Base-by-base conservation (phyloP, 768 basidiomycete genomes). In the Guyanaporus albipodus region DNA sequence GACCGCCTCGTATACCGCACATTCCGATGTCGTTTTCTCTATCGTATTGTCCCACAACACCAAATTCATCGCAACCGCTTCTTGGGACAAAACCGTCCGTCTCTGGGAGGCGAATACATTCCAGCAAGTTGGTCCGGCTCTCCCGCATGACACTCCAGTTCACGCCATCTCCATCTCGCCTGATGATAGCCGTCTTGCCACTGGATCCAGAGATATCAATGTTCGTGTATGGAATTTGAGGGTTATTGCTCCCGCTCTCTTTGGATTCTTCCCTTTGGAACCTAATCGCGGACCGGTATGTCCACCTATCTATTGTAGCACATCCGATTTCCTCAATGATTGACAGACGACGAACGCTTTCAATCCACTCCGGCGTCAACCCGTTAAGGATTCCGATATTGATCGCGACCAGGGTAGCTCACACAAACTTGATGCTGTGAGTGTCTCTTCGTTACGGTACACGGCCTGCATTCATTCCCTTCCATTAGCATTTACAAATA, bases 21-120 rank as follows among this genome's bases (percentile, higher is more conserved):
- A 66, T 6, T 21, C n/a, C 8, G 53, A 61, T 33, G 44, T 44
- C 2, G 45, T 66, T 34, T 54, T 18, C 17, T 57, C 52, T 3
- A 59, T 66, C 17, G 38, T n/a, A 0, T 12, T 60, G 24, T 63
- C 61, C 9, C 54, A 42, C 22, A 41, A 49, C 12, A 33, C 40
- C 23, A 52, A 44, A 8, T 62, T 60, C 31, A 10, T 66, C 26
- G 63, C 52, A 4, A 66, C 63, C 7, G 64, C 53, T 1, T 67
- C 63, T 4, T 50, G 41, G 52, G 64, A 66, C 18, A 57, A 40
- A 18, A 67, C 63, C 2, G 46, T 63, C 18, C 52, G 65, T 33
- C 42, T 67, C 22, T 67, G 63, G 61, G 59, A 63, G 32, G 43
- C 48, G 0, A 33, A 18, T 18, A 53, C 60, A 2, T 48, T 54